phyloP scores from a whole-genome alignment of 2,329 filamentous ascomycete genomes.

The Ambrosiella xylebori region DNA sequence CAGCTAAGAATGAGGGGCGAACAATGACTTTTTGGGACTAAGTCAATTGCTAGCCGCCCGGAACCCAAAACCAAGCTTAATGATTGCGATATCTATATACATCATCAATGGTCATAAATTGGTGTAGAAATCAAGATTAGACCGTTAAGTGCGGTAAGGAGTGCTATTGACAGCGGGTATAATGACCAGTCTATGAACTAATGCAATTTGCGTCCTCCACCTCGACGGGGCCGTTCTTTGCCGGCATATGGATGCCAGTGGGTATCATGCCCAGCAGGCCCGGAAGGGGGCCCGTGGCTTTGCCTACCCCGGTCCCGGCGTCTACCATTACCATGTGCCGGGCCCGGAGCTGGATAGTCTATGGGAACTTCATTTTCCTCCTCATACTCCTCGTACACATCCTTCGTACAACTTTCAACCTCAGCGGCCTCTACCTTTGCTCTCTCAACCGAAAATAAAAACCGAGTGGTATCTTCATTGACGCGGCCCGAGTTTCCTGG shows the following conservation, averaged over 20 bases:
- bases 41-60: background rate
- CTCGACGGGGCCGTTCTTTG: constrained; percentile 7
- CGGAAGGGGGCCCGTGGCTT: constrained; percentile 7
- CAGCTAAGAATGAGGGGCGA: background rate
- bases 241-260: constrained; percentile 12
- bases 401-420: constrained; percentile 51
- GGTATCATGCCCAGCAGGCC: constrained; percentile 7
- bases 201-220: constrained; percentile 10
- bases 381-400: constrained; percentile 61
- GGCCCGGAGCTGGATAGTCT: constrained; percentile 16
- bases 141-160: background rate
- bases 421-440: constrained; percentile 53
- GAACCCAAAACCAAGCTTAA: too few relatives aligned
- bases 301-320: constrained; percentile 3
- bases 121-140: too few relatives aligned
- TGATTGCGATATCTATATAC: too few relatives aligned
- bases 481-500: constrained; percentile 9
- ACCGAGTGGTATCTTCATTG: constrained; percentile 65
- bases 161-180: background rate
- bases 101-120: too few relatives aligned
- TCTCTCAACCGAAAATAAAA: constrained; percentile 68
- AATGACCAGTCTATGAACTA: background rate
- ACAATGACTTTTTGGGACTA: background rate
- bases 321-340: constrained; percentile 10
- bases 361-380: constrained; percentile 56